Conservation (phyloP, 2,329 filamentous ascomycete genomes). For the Talaromyces pinophilus region DNA sequence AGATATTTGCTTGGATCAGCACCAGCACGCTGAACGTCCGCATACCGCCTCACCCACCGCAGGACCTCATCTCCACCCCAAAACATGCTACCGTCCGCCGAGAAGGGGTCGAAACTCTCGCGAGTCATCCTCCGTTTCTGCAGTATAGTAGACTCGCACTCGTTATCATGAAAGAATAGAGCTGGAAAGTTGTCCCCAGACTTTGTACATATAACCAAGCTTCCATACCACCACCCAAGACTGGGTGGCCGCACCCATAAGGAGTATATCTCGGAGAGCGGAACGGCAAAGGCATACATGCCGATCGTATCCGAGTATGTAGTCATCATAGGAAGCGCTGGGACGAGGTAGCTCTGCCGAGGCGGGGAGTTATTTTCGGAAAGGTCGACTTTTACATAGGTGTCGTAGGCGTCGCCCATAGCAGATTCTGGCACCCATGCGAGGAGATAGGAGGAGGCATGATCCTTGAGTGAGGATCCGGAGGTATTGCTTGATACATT, state of each 20-base stretch:
- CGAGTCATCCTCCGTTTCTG: constrained; percentile 84
- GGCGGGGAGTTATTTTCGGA: constrained; percentile 78
- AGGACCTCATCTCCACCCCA: constrained; percentile 98
- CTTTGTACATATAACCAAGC: constrained; percentile 86
- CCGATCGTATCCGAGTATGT: constrained; percentile 70
- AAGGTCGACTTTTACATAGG: constrained; percentile 94
- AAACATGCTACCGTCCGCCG: constrained; percentile 76
- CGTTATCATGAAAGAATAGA: constrained; percentile 94
- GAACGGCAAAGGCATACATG: constrained; percentile 87
- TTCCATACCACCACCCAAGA: constrained; percentile 98
- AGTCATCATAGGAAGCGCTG: constrained; percentile 83
- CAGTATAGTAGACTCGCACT: constrained; percentile 92
- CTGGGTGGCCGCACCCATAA: constrained; percentile 87
- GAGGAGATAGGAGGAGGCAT: constrained; percentile 74
- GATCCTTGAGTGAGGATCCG: constrained; percentile 45
- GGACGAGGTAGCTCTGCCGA: constrained; percentile 84
- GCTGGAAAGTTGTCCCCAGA: constrained; percentile 92
- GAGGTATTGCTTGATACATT: constrained; percentile 44
- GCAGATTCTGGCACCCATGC: constrained; percentile 92
- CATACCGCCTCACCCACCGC: constrained; percentile 83
- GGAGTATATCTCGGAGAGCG: constrained; percentile 86
- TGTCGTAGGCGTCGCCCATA: constrained; percentile 79
- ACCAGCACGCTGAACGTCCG: constrained; percentile 76
- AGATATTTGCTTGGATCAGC: constrained; percentile 91
- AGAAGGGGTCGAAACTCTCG: constrained; percentile 89